Evolutionary conservation across 2,329 filamentous ascomycete genomes (phyloP).

Genomic region (Beauveria sp.): DNA sequence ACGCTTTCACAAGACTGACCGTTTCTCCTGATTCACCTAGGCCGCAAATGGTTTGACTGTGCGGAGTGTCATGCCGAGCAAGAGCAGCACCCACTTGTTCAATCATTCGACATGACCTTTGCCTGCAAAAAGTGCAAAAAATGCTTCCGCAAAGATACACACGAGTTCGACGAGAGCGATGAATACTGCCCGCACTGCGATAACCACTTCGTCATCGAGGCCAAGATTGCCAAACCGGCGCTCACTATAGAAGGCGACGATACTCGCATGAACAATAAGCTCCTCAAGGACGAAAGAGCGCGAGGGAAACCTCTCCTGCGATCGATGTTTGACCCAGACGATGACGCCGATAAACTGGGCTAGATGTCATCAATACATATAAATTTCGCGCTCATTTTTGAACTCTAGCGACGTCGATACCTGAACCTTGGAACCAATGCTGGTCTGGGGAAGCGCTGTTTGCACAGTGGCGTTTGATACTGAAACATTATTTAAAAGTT

Average conservation of each 20-base stretch:
- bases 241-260: conserved; percentile 89
- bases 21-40: conserved; percentile 33
- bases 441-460: neutral
- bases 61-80: conserved; percentile 85
- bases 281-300: conserved; percentile 86
- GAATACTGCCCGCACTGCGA: conserved; percentile 99
- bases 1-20: conserved; percentile 2
- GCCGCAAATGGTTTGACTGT: conserved; percentile 98
- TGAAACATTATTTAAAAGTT: neutral
- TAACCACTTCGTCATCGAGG: conserved; percentile 95
- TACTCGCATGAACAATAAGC: conserved; percentile 73
- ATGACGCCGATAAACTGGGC: conserved; percentile 68
- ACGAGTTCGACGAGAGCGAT: conserved; percentile 91
- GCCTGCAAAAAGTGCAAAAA: conserved; percentile 99
- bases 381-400: neutral
- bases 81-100: conserved; percentile 67
- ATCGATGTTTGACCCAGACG: conserved; percentile 68
- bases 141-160: conserved; percentile 88
- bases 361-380: conserved; percentile 31
- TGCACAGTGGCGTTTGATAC: neutral
- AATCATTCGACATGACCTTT: conserved; percentile 83
- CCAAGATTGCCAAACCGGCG: conserved; percentile 71
- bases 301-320: conserved; percentile 45
- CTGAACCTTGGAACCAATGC: neutral
- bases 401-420: neutral